Base-by-base conservation (phyloP, 2,329 filamentous ascomycete species). In the Pyrenochaeta sp. region DNA sequence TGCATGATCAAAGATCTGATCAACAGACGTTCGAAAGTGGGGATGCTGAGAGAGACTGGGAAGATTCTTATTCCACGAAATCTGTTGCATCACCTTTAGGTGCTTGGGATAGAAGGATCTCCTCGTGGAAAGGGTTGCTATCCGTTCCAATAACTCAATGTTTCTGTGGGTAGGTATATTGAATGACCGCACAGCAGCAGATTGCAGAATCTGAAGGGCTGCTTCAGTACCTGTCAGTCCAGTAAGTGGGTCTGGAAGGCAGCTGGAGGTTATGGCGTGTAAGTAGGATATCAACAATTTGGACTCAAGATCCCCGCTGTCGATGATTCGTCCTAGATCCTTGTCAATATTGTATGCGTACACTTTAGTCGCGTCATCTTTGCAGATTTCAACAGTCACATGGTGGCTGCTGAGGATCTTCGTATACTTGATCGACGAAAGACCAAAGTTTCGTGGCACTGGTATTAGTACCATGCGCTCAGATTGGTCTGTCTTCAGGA, bases 181-280 rank as follows among this genome's bases (percentile, higher is more conserved):
- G 58, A 55, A 34, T 81, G 78, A 26, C 73, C 77, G 4, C 63
- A 67, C n/a, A n/a, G n/a, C n/a, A 0, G 78, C 78, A 0, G 77
- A 79, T 1, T 44, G 29, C 1, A 84, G 60, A 1, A 79, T 77
- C 0, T 60, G 50, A 0, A 84, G 55, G 0, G 81, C 79, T 51
- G 79, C 65, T 47, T 84, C 81, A 0, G 79, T 82, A 0, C 82
- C 82, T 0, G 79, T 84, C 4, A 65, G 64, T 0, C 53, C 37
- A 0, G 76, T 79, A 0, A 83, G 65, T 0, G 64, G 66, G 46
- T 84, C 81, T 0, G 77, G 74, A 1, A 81, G 58, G 20, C 73
- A 78, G 37, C 73, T 74, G 0, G 81, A 79, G 0, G 81, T 84
- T 1, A 81, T 41, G 0, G 76, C 80, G 48, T 85, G 81, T 0